Conservation (phyloP, 2,329 filamentous ascomycete species). For the Amesomyces nigricolor region DNA sequence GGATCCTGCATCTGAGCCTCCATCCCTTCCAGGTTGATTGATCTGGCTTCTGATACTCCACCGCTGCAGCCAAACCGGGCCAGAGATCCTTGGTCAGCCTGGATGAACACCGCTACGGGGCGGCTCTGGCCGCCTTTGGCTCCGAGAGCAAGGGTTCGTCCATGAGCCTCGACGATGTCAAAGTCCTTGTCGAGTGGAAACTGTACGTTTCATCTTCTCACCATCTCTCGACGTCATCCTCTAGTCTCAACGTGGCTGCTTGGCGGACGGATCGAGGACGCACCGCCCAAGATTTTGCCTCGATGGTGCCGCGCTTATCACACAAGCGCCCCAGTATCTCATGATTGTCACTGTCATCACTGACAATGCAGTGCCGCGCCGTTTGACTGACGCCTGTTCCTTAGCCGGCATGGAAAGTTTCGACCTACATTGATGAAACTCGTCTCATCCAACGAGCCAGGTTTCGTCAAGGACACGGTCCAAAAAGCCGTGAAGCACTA, state of each 20-base stretch:
- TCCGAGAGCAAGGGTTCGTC: constrained; percentile 28
- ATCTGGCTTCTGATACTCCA: constrained; percentile 11
- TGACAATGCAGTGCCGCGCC: constrained; percentile 7
- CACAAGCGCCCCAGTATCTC: background rate
- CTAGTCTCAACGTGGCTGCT: background rate
- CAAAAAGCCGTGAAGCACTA: constrained; percentile 46
- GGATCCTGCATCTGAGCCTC: background rate
- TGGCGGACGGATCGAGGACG: constrained; percentile 7
- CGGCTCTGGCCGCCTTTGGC: constrained; percentile 45
- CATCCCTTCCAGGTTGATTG: no score
- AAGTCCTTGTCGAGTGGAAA: constrained; percentile 64
- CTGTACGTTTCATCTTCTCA: constrained; percentile 44
- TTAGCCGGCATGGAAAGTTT: constrained; percentile 56
- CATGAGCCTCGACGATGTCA: constrained; percentile 54
- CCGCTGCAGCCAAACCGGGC: constrained; percentile 40
- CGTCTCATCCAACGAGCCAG: constrained; percentile 54
- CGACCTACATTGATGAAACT: constrained; percentile 56
- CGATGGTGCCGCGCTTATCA: constrained; percentile 2
- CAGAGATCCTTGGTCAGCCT: constrained; percentile 51
- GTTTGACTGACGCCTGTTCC: constrained; percentile 46
- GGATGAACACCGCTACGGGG: constrained; percentile 54
- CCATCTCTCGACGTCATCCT: background rate
- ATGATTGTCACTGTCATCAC: background rate
- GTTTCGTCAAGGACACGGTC: constrained; percentile 50
- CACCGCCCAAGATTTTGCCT: constrained; percentile 2